Percentiles rank a stretch among this genome's conserved stretches.
Conservation (phyloP, 306 rosid genomes). For the Mimosa bimucronata region DNA sequence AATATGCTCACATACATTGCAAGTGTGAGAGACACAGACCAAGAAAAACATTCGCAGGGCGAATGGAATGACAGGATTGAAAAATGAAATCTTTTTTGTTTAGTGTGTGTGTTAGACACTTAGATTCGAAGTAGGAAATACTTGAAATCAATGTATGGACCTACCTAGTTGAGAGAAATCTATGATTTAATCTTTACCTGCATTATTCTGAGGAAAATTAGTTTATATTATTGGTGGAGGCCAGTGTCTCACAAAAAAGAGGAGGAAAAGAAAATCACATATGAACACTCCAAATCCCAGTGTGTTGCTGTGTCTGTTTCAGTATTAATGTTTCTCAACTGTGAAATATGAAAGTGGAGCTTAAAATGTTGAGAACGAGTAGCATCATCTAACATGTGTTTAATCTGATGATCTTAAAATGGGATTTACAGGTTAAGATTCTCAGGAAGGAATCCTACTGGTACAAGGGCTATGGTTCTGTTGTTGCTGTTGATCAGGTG, state of each 20-base stretch:
- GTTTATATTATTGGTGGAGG: neutral
- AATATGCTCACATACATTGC: neutral
- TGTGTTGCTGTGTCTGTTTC: neutral
- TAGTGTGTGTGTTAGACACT: neutral
- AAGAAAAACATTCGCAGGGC: neutral
- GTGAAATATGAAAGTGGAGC: neutral
- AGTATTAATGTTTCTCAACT: neutral
- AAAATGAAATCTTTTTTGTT: neutral
- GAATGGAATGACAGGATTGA: neutral
- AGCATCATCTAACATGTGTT: neutral
- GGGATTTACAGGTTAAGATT: constrained; percentile 61
- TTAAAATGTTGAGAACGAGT: neutral
- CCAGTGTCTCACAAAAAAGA: neutral
- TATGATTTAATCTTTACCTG: neutral
- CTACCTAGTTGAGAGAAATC: neutral
- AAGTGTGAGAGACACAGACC: neutral
- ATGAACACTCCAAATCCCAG: neutral
- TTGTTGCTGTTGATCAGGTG: constrained; percentile 83
- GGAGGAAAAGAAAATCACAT: neutral
- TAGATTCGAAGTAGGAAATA: neutral
- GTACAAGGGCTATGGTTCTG: constrained; percentile 73
- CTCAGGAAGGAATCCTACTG: constrained; percentile 81
- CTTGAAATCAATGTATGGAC: neutral
- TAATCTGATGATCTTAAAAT: constrained; percentile 26
- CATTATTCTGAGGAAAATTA: neutral